These are phyloP conservation scores for Saccharum officinarum DNA, from an alignment of 176 grass and related monocot species.

Conservation along the genomic window DNA sequence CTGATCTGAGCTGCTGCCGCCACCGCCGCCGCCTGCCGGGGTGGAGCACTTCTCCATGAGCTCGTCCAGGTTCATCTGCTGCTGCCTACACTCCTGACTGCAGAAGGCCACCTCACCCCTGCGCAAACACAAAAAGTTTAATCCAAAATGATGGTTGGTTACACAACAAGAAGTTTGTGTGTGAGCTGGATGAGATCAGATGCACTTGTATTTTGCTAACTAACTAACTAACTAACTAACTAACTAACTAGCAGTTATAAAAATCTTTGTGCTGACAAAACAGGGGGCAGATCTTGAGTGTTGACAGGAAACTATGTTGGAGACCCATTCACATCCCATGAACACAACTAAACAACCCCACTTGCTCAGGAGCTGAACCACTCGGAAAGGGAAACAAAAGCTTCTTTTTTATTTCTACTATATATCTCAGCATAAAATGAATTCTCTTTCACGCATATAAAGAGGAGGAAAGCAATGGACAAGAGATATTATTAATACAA, in stretches of 20 bases:
- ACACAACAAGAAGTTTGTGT: neutral
- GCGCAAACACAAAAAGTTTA: constrained; percentile 29
- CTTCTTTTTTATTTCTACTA: neutral
- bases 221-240: too few relatives aligned
- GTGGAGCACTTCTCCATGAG: constrained; percentile 60
- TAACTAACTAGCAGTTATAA: neutral
- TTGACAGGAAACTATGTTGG: constrained; percentile 7
- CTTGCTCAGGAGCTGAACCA: constrained; percentile 28
- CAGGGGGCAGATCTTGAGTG: constrained; percentile 14
- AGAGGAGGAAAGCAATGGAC: neutral
- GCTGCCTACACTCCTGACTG: constrained; percentile 76
- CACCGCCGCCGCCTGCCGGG: neutral
- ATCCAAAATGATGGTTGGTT: constrained; percentile 3
- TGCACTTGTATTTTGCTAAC: neutral
- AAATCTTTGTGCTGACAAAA: neutral
- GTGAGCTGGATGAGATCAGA: neutral
- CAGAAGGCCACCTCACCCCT: constrained; percentile 93
- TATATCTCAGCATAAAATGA: neutral
- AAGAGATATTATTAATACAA: constrained; percentile 5
- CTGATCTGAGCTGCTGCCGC: constrained; percentile 44
- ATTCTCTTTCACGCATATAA: neutral
- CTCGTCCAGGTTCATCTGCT: constrained; percentile 87
- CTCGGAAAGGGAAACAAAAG: constrained; percentile 17
- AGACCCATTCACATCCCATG: constrained; percentile 30
- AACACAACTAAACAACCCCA: neutral